Conservation (phyloP, 805 yeast species). For the Cyberlindnera sargentensis region DNA sequence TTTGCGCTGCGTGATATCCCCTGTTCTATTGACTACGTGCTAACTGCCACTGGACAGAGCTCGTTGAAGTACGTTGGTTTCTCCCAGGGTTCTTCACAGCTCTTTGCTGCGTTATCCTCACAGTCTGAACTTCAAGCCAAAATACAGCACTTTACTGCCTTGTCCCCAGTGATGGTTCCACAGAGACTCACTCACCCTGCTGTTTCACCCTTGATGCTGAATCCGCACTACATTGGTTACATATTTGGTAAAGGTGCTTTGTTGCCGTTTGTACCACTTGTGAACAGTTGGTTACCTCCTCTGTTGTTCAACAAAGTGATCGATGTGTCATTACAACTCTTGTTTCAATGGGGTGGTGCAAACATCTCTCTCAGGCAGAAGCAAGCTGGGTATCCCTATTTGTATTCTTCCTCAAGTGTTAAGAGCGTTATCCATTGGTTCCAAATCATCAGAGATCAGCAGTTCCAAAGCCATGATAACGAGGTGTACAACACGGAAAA, state of each 20-base stretch:
- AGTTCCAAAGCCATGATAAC: constrained; percentile 75
- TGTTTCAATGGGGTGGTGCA: constrained; percentile 65
- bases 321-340: constrained; percentile 50
- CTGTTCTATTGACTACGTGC: constrained; percentile 65
- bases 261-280: constrained; percentile 62
- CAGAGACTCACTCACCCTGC: constrained; percentile 72
- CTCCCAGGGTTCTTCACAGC: constrained; percentile 92
- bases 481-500: constrained; percentile 27
- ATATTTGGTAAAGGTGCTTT: constrained; percentile 71
- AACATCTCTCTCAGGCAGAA: constrained; percentile 67
- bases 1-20: constrained; percentile 91
- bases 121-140: constrained; percentile 55
- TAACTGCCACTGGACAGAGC: constrained; percentile 38
- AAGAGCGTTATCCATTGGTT: constrained; percentile 83
- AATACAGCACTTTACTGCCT: constrained; percentile 59
- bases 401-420: constrained; percentile 77
- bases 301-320: constrained; percentile 61
- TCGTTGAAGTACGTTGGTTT: constrained; percentile 74
- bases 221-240: constrained; percentile 64
- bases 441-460: constrained; percentile 61
- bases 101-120: constrained; percentile 71
- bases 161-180: constrained; percentile 94
- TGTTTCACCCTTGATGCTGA: constrained; percentile 65
- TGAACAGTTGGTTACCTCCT: constrained; percentile 73
- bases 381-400: constrained; percentile 64